A percentile compares a stretch with the other conserved stretches of the same genome.
phyloP scores from a whole-genome alignment of 805 yeast genomes.

The Kodamaea nitidulidarum region DNA sequence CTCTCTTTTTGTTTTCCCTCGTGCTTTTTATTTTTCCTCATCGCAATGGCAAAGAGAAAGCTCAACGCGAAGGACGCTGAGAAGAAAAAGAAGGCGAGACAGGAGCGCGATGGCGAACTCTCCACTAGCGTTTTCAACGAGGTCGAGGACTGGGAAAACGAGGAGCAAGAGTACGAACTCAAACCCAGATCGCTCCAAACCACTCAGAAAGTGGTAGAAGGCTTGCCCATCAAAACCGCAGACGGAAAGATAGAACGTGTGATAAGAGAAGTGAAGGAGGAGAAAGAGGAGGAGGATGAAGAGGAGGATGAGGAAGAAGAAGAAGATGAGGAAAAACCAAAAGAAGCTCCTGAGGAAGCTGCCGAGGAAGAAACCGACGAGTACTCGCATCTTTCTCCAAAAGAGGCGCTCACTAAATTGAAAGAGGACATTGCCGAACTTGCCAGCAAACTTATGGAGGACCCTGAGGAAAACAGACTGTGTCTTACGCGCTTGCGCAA shows the following conservation, averaged over 20 bases:
- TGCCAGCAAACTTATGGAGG: constrained; percentile 75
- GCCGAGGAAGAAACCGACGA: constrained; percentile 25
- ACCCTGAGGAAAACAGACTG: constrained; percentile 80
- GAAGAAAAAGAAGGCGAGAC: constrained; percentile 34
- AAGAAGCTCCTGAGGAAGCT: constrained; percentile 14
- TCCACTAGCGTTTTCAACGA: constrained; percentile 33
- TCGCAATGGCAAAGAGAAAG: constrained; percentile 33
- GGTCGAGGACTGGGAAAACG: constrained; percentile 55
- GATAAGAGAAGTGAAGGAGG: constrained; percentile 30
- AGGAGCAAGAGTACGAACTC: constrained; percentile 75
- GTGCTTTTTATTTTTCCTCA: not conserved
- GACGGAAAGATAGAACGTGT: constrained; percentile 77
- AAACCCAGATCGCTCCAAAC: constrained; percentile 54
- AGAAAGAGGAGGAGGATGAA: constrained; percentile 16
- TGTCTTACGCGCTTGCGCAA: constrained; percentile 62
- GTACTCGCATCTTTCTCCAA: constrained; percentile 46
- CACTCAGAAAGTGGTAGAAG: constrained; percentile 51
- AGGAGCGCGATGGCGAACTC: constrained; percentile 41
- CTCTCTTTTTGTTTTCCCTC: not conserved
- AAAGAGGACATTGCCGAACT: constrained; percentile 82
- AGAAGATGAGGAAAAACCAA: constrained; percentile 24
- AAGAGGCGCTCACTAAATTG: constrained; percentile 52
- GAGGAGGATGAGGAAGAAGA: constrained; percentile 12
- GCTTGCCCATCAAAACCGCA: constrained; percentile 71
- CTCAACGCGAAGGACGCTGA: constrained; percentile 19